Evolutionary conservation across 768 basidiomycete genomes (phyloP).

Genomic region (Albatrellus ellisii): DNA sequence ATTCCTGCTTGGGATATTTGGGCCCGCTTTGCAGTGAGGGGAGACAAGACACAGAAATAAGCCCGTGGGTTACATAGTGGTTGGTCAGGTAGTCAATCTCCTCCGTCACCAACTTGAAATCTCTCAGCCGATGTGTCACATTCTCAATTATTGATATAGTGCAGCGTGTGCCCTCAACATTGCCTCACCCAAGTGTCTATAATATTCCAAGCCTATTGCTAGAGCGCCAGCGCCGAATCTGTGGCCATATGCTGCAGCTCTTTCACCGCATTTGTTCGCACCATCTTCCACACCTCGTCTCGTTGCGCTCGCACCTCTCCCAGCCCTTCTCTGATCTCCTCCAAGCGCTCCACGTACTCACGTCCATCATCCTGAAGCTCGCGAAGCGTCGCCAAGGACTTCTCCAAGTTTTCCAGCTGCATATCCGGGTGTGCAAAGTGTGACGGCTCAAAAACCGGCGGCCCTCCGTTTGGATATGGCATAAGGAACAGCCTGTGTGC

Average conservation of each 20-base stretch:
- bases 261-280: constrained; percentile 59
- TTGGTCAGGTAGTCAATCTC: too few species aligned
- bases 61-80: too few species aligned
- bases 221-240: constrained; percentile 3
- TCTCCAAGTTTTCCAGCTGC: constrained; percentile 61
- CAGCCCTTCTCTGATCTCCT: constrained; percentile 72
- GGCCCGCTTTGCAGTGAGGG: too few species aligned
- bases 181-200: too few species aligned
- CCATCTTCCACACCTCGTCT: constrained; percentile 62
- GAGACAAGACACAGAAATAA: too few species aligned
- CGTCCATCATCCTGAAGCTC: constrained; percentile 80
- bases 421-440: constrained; percentile 53
- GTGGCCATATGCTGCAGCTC: constrained; percentile 60
- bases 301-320: constrained; percentile 65
- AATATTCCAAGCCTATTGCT: too few species aligned
- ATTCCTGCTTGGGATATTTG: too few species aligned
- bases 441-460: constrained; percentile 40
- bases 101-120: too few species aligned
- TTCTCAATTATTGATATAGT: too few species aligned
- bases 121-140: too few species aligned
- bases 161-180: too few species aligned
- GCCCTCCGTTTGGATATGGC: constrained; percentile 31
- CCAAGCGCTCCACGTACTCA: constrained; percentile 75
- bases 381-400: constrained; percentile 55
- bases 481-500: constrained; percentile 57